Conservation (phyloP, 257 asterid species). For the Solanum neorickii region DNA sequence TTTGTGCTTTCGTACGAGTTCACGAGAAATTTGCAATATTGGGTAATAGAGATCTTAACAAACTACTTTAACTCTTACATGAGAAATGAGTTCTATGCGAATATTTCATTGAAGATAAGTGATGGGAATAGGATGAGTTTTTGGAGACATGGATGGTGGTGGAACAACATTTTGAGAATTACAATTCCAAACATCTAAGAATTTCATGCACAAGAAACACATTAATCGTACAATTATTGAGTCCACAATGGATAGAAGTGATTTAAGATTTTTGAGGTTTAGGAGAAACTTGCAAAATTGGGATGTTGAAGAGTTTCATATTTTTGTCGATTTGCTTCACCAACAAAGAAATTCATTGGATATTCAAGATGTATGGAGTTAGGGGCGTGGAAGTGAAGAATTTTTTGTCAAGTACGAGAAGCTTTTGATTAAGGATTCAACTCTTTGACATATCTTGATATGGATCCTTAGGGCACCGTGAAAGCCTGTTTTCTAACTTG, state of each 20-base stretch:
- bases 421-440: not conserved
- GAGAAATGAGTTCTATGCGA: not conserved
- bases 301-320: not conserved
- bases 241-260: not conserved
- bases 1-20: not conserved
- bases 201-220: not conserved
- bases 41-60: not conserved
- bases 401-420: not conserved
- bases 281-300: not conserved
- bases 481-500: not conserved
- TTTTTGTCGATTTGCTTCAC: not conserved
- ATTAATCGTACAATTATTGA: not conserved
- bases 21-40: not conserved
- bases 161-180: not conserved
- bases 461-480: not conserved
- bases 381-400: not conserved
- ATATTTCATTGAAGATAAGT: not conserved
- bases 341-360: not conserved
- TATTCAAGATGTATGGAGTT: not conserved
- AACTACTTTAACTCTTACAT: not conserved
- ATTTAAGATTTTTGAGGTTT: not conserved
- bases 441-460: not conserved
- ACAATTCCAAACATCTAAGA: not conserved
- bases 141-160: not conserved
- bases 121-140: not conserved